Percentiles rank a stretch among this genome's conserved stretches.
Evolutionary conservation across 495 filamentous ascomycete species (phyloP).

Genomic region (Penicillium flavigenum): DNA sequence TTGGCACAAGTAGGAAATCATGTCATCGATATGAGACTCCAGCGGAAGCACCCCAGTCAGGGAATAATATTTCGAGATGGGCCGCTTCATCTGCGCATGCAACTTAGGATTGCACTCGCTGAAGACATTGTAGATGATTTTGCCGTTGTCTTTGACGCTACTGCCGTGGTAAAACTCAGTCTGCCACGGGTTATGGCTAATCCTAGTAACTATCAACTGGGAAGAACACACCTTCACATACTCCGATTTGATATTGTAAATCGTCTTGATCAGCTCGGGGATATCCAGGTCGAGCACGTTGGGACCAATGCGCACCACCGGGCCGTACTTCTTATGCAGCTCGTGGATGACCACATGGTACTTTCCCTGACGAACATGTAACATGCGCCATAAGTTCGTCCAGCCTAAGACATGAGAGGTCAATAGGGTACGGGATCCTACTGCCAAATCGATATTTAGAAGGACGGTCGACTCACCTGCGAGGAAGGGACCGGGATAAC

Average conservation of each 20-base stretch:
- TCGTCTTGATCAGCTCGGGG: conserved; percentile 26
- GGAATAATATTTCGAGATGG: conserved; percentile 39
- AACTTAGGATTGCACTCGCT: conserved; percentile 27
- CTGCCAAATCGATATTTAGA: not conserved
- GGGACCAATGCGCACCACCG: conserved; percentile 36
- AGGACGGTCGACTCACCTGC: conserved; percentile 23
- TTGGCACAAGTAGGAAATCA: conserved; percentile 32
- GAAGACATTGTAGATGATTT: conserved; percentile 37
- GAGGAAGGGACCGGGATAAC: conserved; percentile 37
- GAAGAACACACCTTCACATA: conserved; percentile 22
- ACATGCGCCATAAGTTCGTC: conserved; percentile 42
- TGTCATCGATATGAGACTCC: conserved; percentile 35
- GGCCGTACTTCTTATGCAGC: conserved; percentile 35
- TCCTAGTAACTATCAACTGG: not conserved
- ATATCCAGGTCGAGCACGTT: conserved; percentile 32
- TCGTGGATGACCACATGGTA: conserved; percentile 36
- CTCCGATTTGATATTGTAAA: conserved; percentile 29
- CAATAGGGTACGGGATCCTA: not conserved
- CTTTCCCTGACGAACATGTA: conserved; percentile 22
- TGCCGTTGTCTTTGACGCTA: conserved; percentile 34
- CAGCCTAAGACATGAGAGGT: conserved; percentile 18
- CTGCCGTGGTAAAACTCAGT: conserved; percentile 41
- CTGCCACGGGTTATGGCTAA: conserved; percentile 17
- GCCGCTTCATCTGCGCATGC: conserved; percentile 34
- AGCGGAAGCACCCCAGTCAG: conserved; percentile 28